Evolutionary conservation across 164 flowering plant species (phyloP), one percentile per base, ranked within the genome.

Genomic region (Cinnamomum micranthum): DNA sequence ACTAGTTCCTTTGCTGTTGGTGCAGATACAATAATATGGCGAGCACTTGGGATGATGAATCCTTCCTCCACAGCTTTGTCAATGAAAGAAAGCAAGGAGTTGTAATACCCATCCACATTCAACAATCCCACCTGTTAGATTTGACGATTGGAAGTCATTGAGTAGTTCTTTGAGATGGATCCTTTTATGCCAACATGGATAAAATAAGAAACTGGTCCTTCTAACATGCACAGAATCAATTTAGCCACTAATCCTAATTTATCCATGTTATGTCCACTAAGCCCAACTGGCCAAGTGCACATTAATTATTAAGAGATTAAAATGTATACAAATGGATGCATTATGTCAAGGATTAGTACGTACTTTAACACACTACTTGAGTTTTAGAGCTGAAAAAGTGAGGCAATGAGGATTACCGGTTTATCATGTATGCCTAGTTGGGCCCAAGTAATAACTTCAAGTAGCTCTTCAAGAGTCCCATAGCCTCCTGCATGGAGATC

Each of bases 11-110:
- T 87, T 6, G 92, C 84, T 12, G 83, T 82, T 28, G 92, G 95
- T 17, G 95, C 91, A 12, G 92, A 90, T 7, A 89, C 87, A 62
- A 90, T 87, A 58, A 90, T 90, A 77, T 87, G 92, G 70, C 95
- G 92, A 3, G 91, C 95, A 70, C 69, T 88, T 1, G 91, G 90
- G 70, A 84, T 78, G 59, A 90, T 84, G 75, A 90, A 88, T 4
- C 92, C 94, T 85, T 90, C 93, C 78, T 90, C 93, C 22, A 90
- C 93, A 72, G 91, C 91, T 80, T 90, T 84, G 80, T 90, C 94
- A 50, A 90, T 86, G 78, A 90, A 90, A 20, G 92, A 85, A 63
- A 90, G 75, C 74, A 90, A 78, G 24, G 91, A 88, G 74, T 90
- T 90, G 83, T 90, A 90, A 76, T 87, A 90, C 1, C 92, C 94